Percentiles rank a stretch among this genome's conserved stretches.
phyloP scores from a whole-genome alignment of 441 rosid species.

The Erysimum cheiri region DNA sequence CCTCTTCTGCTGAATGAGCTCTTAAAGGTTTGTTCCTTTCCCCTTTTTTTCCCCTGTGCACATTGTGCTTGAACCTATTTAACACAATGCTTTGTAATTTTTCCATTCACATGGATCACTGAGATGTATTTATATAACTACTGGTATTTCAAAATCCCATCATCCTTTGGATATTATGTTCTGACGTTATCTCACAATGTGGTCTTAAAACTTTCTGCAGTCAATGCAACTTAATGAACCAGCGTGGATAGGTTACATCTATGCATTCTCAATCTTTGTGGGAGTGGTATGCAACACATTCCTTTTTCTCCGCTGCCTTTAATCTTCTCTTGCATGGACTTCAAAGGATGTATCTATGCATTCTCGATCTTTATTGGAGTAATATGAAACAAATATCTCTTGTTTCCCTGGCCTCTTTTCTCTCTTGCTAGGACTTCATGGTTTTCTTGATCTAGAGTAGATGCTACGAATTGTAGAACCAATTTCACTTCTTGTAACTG shows the following conservation, averaged over 20 bases:
- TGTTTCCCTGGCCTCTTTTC: conserved; percentile 42
- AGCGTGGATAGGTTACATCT: conserved; percentile 95
- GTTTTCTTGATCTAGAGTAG: conserved; percentile 32
- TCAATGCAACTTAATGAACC: conserved; percentile 98
- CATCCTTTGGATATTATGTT: conserved; percentile 27
- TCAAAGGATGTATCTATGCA: conserved; percentile 55
- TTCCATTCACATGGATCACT: conserved; percentile 8
- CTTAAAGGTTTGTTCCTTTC: conserved; percentile 66
- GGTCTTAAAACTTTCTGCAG: conserved; percentile 59
- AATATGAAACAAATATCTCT: conserved; percentile 51
- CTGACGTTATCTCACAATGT: conserved; percentile 28
- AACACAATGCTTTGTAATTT: conserved; percentile 14
- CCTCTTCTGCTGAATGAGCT: conserved; percentile 89
- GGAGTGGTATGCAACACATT: conserved; percentile 84
- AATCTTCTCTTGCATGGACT: conserved; percentile 68
- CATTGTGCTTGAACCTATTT: conserved; percentile 10
- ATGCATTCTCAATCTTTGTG: conserved; percentile 82
- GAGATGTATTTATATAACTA: neutral
- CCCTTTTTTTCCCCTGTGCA: conserved; percentile 17
- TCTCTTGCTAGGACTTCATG: conserved; percentile 64
- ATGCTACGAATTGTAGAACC: conserved; percentile 17
- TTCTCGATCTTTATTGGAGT: conserved; percentile 72
- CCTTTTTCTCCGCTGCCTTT: conserved; percentile 13
- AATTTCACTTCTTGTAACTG: neutral
- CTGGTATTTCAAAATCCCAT: conserved; percentile 4